Evolutionary conservation across 768 basidiomycete genomes (phyloP), one percentile per base, ranked within the genome.

Genomic region (Filobasidium floriforme): DNA sequence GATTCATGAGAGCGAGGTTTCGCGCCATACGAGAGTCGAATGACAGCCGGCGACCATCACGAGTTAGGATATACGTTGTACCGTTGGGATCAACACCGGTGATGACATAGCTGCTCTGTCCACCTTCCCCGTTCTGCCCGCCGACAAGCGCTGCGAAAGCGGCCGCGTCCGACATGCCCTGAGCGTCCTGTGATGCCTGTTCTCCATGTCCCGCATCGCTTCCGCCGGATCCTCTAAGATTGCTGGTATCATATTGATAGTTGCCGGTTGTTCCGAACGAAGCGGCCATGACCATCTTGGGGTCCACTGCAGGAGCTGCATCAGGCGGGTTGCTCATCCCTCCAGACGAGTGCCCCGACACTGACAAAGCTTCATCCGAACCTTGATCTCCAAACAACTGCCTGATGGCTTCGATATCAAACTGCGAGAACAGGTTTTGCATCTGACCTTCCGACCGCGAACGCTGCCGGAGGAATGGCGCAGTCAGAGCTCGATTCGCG

Each of bases 11-110:
- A 26, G 59, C 64, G 7, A 59, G 54, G 7, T 57, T 44, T n/a
- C 64, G 54, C 37, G 59, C 64, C 26, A 65, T 22, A n/a, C 64
- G 64, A 37, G 64, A 65, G 22, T 65, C 67, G 51, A 68, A 64
- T 1, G 62, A 61, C 41, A 68, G 18, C 18, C 63, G 44, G 18
- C 63, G 29, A 15, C 67, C 67, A 55, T 68, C 67, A 26, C 64
- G 63, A 6, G 60, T 65, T 7, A 68, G 37, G 40, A 68, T 68
- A 41, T 65, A 68, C 55, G 64, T 68, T 15, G 67, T 63, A 9
- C 67, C 67, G 40, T 65, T 1, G 32, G 64, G 3, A 44, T 65
- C 28, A 40, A 60, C 28, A 57, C 59, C 24, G 41, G 26, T 15
- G 59, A 65, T 14, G 57, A 65, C 64, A 65, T 65, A 40, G 44